Percentiles rank a stretch among this genome's conserved stretches.
These are phyloP conservation scores for Cryptosporidium tyzzeri DNA, from an alignment of 169 alveolate genomes.

Conservation along the genomic window DNA sequence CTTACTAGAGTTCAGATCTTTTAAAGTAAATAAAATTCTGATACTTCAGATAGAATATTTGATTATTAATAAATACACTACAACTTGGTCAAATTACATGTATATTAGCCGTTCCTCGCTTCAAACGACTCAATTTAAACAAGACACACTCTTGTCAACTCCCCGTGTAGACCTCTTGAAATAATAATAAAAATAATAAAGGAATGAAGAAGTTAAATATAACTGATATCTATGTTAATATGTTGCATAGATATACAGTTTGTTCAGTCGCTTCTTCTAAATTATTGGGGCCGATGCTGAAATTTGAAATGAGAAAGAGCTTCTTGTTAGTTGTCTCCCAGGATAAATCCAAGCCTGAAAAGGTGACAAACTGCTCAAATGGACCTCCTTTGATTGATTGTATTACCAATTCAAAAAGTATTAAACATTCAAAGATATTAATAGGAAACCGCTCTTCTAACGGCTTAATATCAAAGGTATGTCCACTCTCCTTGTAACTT, in stretches of 20 bases:
- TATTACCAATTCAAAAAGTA: constrained; percentile 13
- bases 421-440: not conserved
- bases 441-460: not conserved
- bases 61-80: constrained; percentile 13
- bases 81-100: constrained; percentile 20
- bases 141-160: not conserved
- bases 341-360: constrained; percentile 16
- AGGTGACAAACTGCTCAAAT: not conserved
- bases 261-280: not conserved
- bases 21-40: not conserved
- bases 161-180: not conserved
- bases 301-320: not conserved
- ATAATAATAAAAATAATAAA: not conserved
- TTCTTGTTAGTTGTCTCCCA: constrained; percentile 5
- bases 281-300: not conserved
- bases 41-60: not conserved
- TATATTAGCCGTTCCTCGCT: constrained; percentile 13
- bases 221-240: not conserved
- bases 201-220: not conserved
- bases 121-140: constrained; percentile 7
- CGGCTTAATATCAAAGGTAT: constrained; percentile 1
- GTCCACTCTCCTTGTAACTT: constrained; percentile 21
- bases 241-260: not conserved
- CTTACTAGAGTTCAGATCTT: constrained; percentile 11
- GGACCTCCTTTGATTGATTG: not conserved